phyloP scores from a whole-genome alignment of 2,329 filamentous ascomycete species.

The Penicillium sp. region DNA sequence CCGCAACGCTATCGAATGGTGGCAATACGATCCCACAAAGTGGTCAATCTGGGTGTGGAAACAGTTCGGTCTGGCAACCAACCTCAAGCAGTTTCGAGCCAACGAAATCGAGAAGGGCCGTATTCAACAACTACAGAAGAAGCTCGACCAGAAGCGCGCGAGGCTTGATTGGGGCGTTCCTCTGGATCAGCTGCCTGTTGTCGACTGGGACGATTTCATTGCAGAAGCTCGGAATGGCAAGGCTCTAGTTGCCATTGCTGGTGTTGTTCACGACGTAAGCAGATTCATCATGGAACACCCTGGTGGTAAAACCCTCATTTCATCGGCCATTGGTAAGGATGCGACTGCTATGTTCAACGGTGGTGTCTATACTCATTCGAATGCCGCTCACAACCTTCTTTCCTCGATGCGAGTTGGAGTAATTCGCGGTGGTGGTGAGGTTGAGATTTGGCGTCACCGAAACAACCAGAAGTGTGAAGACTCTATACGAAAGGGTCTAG shows the following conservation, averaged over 20 bases:
- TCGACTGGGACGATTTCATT: constrained; percentile 79
- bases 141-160: constrained; percentile 76
- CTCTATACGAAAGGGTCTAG: too few species aligned
- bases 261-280: constrained; percentile 75
- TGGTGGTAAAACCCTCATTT: constrained; percentile 78
- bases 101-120: constrained; percentile 91
- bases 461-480: constrained; percentile 52
- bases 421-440: constrained; percentile 75
- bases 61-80: constrained; percentile 70
- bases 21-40: constrained; percentile 80
- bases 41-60: constrained; percentile 72
- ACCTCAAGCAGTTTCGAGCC: constrained; percentile 80
- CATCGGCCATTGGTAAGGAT: constrained; percentile 72
- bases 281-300: constrained; percentile 82
- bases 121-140: constrained; percentile 82
- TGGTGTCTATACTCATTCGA: constrained; percentile 80
- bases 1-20: constrained; percentile 78
- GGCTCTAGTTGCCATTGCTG: constrained; percentile 66
- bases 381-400: constrained; percentile 79
- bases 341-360: constrained; percentile 87
- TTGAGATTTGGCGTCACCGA: constrained; percentile 72
- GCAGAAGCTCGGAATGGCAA: constrained; percentile 68
- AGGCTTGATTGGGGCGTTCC: constrained; percentile 78
- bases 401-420: constrained; percentile 83
- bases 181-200: constrained; percentile 72